Percentiles rank a stretch among this genome's conserved stretches.
These are phyloP conservation scores for Colletotrichum lini DNA, from an alignment of 2,329 filamentous ascomycete genomes.

Conservation along the genomic window DNA sequence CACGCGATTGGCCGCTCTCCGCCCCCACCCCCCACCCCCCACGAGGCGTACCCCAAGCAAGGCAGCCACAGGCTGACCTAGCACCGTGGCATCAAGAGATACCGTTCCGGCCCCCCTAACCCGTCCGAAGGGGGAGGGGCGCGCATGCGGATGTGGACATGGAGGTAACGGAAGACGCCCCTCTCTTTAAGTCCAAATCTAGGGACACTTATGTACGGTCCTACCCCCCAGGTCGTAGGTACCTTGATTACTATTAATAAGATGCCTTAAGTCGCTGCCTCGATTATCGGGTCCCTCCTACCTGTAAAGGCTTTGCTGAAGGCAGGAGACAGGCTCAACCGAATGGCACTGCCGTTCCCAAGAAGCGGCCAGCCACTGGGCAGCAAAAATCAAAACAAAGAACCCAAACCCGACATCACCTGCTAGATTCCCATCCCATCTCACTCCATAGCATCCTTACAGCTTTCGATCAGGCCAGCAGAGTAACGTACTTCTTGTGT, in stretches of 20 bases:
- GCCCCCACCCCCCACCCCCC: background rate
- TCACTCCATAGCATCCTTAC: too few species aligned
- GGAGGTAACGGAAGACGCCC: background rate
- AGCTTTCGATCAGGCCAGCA: background rate
- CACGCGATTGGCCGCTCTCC: background rate
- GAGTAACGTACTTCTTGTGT: background rate
- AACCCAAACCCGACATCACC: background rate
- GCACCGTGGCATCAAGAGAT: constrained; percentile 1
- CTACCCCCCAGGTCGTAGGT: too few species aligned
- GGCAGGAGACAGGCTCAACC: background rate
- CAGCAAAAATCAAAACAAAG: constrained; percentile 1
- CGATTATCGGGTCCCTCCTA: background rate
- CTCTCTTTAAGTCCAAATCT: too few species aligned
- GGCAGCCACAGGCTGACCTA: constrained; percentile 24
- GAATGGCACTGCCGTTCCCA: constrained; percentile 8
- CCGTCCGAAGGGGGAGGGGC: background rate
- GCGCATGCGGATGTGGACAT: background rate
- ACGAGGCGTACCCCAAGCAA: constrained; percentile 11
- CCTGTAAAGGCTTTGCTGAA: background rate
- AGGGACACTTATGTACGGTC: too few species aligned
- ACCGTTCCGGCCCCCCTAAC: background rate
- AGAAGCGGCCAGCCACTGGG: constrained; percentile 14
- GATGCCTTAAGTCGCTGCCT: background rate
- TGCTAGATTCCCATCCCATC: too few species aligned
- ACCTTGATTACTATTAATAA: background rate